Evolutionary conservation across 2,329 filamentous ascomycete species (phyloP).

Genomic region (Rutstroemia sp.): DNA sequence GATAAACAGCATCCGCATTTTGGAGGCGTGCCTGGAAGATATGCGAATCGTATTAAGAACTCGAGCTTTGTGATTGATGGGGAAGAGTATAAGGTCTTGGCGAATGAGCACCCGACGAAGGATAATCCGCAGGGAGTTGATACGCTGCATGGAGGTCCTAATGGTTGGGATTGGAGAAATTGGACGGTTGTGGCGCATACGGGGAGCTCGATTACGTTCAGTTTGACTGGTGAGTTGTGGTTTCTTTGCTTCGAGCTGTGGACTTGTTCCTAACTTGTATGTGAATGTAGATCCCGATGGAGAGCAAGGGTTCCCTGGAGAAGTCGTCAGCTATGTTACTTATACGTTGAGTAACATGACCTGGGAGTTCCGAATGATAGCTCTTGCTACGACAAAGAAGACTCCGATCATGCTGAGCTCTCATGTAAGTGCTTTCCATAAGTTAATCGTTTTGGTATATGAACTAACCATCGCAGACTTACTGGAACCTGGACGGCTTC

Average conservation of each 20-base stretch:
- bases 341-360: conserved; percentile 60
- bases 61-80: conserved; percentile 64
- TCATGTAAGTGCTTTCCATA: conserved; percentile 33
- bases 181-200: conserved; percentile 67
- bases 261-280: not conserved
- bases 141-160: conserved; percentile 61
- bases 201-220: conserved; percentile 64
- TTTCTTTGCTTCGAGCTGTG: not conserved
- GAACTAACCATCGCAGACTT: conserved; percentile 46
- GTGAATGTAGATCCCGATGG: conserved; percentile 48
- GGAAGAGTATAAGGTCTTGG: conserved; percentile 46
- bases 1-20: conserved; percentile 64
- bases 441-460: too few relatives aligned
- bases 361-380: conserved; percentile 69
- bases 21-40: conserved; percentile 66
- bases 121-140: conserved; percentile 47
- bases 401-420: conserved; percentile 77
- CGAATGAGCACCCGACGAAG: conserved; percentile 55
- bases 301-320: conserved; percentile 70
- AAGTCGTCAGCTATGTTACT: conserved; percentile 66
- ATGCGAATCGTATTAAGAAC: conserved; percentile 77
- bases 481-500: conserved; percentile 81
- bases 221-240: conserved; percentile 44
- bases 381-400: conserved; percentile 62
- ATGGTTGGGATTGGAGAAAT: conserved; percentile 63